A percentile compares a stretch with the other conserved stretches of the same genome.
Evolutionary conservation across 1,284 basidiomycete species (phyloP).

Genomic region (Erythrobasidium hasegawianum): DNA sequence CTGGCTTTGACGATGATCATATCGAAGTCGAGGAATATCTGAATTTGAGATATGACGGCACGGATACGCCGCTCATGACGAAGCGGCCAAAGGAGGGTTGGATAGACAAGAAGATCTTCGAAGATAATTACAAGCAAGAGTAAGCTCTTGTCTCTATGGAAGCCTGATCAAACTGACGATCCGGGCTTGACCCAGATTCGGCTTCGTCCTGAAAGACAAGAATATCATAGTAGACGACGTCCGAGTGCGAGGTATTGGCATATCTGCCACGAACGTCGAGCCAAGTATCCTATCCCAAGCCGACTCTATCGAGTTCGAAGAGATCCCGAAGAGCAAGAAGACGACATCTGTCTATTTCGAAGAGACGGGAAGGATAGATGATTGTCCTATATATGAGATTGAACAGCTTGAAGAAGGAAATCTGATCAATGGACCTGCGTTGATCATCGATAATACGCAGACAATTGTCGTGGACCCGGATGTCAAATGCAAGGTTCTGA

Average conservation of each 20-base stretch:
- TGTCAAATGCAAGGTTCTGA: constrained; percentile 24
- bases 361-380: constrained; percentile 66
- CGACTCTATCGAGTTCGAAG: constrained; percentile 34
- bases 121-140: constrained; percentile 48
- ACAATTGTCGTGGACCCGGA: constrained; percentile 71
- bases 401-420: constrained; percentile 66
- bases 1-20: constrained; percentile 71
- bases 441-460: constrained; percentile 89
- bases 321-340: constrained; percentile 10
- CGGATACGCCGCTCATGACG: constrained; percentile 87
- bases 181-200: too few relatives aligned
- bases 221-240: constrained; percentile 83
- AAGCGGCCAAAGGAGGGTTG: constrained; percentile 57
- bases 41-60: constrained; percentile 66
- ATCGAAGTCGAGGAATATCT: constrained; percentile 74
- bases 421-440: constrained; percentile 70
- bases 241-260: constrained; percentile 74
- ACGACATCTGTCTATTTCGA: constrained; percentile 67
- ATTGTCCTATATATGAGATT: constrained; percentile 69
- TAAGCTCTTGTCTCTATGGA: constrained; percentile 24
- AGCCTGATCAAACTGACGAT: too few relatives aligned
- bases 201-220: constrained; percentile 73
- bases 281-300: constrained; percentile 71
- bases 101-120: constrained; percentile 77
- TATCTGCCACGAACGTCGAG: constrained; percentile 78